Base-by-base conservation (phyloP, 1,284 basidiomycete genomes). In the Malassezia sp. region DNA sequence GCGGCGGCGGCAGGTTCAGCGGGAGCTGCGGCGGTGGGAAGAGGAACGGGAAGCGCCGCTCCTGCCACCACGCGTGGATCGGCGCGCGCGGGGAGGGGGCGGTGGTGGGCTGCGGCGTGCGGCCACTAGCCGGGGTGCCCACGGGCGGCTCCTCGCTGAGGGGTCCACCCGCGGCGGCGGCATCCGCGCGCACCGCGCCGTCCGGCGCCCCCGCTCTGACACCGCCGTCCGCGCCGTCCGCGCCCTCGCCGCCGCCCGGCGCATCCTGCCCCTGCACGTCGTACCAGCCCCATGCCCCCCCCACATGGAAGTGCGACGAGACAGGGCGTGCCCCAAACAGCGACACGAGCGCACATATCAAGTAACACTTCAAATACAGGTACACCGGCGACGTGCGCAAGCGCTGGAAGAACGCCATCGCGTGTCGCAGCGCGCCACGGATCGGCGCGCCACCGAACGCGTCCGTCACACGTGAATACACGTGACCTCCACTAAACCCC, bases 341-440 rank as follows among this genome's bases (percentile, higher is more conserved):
- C 5, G 65, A 59, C 20, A 67, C 65, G 28, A 66, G 54, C 24
- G 59, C 47, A 44, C 56, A 59, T 17, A 67, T 53, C 22, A 57
- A 46, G 44, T 66, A 67, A 29, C 59, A 57, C 53, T 67, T 67
- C 28, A 63, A 21, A 45, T 64, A 66, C 29, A 67, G 57, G 26
- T 66, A 67, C 37, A 49, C 53, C 23, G 61, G 60, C 30, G 61
- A 61, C 45, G 56, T 52, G 4, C 63, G 58, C 18, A 67, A 40
- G 20, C 24, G 12, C 12, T 34, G 42, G 22, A 39, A 23, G 26
- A 44, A 38, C 21, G 37, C 24, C 48, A 50, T 50, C 14, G 21
- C 27, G 15, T 31, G 26, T 15, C 38, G 3, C 20, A 27, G 14
- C 30, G 30, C 30, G 27, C 14, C 27, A 7, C 8, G 27, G 8